A percentile compares a stretch with the other conserved stretches of the same genome.
These are phyloP conservation scores for Fusarium drepaniforme DNA, from an alignment of 2,329 filamentous ascomycete genomes.

Conservation along the genomic window DNA sequence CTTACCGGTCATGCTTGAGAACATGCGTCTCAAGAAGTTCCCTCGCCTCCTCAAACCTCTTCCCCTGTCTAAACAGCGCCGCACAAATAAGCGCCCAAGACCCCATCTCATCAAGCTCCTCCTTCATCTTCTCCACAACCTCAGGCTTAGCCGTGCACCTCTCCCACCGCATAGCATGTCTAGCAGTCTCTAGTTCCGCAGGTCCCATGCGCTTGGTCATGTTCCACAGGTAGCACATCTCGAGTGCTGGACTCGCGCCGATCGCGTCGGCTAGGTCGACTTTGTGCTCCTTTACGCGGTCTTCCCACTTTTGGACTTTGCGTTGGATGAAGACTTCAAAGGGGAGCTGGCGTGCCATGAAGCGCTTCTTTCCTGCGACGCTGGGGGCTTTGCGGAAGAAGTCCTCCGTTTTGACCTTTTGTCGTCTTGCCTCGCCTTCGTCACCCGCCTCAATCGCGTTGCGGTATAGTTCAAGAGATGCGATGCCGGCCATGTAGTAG, in stretches of 20 bases:
- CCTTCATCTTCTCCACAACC: constrained; percentile 59
- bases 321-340: constrained; percentile 88
- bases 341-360: constrained; percentile 90
- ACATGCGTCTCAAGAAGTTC: constrained; percentile 73
- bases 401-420: constrained; percentile 75
- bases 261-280: constrained; percentile 83
- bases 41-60: constrained; percentile 74
- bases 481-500: constrained; percentile 85
- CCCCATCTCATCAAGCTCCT: constrained; percentile 70
- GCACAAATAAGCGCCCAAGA: constrained; percentile 76
- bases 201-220: constrained; percentile 84
- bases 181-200: constrained; percentile 72
- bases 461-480: constrained; percentile 86
- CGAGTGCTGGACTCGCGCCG: constrained; percentile 83
- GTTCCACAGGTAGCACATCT: constrained; percentile 97
- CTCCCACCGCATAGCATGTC: constrained; percentile 73
- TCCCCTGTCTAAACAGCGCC: constrained; percentile 73
- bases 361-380: constrained; percentile 85
- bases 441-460: constrained; percentile 57
- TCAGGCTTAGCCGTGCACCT: constrained; percentile 66
- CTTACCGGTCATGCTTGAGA: constrained; percentile 72
- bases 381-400: constrained; percentile 78
- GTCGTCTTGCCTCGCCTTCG: constrained; percentile 61
- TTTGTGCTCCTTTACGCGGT: constrained; percentile 74
- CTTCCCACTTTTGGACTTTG: constrained; percentile 91